Evolutionary conservation across 257 asterid species (phyloP).

Genomic region (Primulina eburnea): DNA sequence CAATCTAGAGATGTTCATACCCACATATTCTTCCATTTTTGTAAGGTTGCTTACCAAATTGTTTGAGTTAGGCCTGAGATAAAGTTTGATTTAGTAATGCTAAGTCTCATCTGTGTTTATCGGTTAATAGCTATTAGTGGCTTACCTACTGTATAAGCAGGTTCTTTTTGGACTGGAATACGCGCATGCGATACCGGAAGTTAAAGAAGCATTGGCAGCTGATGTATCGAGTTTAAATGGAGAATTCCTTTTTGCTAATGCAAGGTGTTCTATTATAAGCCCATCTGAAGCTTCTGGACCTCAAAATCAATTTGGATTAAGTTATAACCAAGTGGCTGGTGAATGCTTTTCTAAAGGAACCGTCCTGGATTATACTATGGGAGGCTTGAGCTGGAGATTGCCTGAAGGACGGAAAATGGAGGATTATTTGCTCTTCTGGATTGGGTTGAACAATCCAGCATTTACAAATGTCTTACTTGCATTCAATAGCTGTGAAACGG

Average conservation of each 20-base stretch:
- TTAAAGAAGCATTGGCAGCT: constrained; percentile 37
- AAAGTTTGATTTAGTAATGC: constrained; percentile 2
- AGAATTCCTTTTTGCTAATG: constrained; percentile 56
- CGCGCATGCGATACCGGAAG: constrained; percentile 67
- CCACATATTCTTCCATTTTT: neutral
- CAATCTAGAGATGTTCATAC: no score
- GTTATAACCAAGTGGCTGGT: constrained; percentile 28
- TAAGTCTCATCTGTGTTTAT: constrained; percentile 10
- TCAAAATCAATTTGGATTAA: constrained; percentile 27
- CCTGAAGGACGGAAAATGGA: constrained; percentile 67
- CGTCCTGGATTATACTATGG: constrained; percentile 38
- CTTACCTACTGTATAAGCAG: constrained; percentile 39
- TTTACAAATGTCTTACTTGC: constrained; percentile 69
- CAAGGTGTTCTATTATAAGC: constrained; percentile 45
- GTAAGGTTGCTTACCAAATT: constrained; percentile 7
- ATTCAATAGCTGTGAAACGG: constrained; percentile 76
- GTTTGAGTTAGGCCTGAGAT: neutral
- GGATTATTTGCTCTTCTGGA: constrained; percentile 77
- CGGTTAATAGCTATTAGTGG: constrained; percentile 17
- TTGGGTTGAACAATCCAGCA: constrained; percentile 74
- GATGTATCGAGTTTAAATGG: constrained; percentile 27
- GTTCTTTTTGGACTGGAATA: constrained; percentile 90
- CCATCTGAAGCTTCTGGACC: constrained; percentile 41
- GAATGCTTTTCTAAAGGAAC: constrained; percentile 34
- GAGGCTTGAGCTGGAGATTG: constrained; percentile 83